Conservation (phyloP, 2,329 filamentous ascomycete genomes). For the Colletotrichum tofieldiae region DNA sequence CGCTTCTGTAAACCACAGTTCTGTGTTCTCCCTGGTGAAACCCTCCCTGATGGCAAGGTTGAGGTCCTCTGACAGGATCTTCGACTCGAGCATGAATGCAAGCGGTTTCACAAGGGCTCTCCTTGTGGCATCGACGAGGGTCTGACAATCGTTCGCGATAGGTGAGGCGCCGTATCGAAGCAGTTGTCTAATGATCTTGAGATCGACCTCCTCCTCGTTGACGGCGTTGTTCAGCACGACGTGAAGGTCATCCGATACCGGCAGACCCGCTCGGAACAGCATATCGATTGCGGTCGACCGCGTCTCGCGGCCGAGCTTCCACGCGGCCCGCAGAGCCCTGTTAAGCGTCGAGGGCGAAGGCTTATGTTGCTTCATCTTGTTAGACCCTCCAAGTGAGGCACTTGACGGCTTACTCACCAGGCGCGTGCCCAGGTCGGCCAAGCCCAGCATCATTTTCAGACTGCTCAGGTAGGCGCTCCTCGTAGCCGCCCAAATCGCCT, state of each 20-base stretch:
- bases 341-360: conserved; percentile 65
- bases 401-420: conserved; percentile 54
- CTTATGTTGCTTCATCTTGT: conserved; percentile 55
- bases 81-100: conserved; percentile 58
- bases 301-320: conserved; percentile 64
- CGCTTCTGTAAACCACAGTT: conserved; percentile 62
- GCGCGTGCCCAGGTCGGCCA: conserved; percentile 57
- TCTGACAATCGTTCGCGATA: conserved; percentile 66
- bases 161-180: conserved; percentile 66
- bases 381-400: conserved; percentile 16
- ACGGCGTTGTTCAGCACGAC: conserved; percentile 66
- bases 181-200: conserved; percentile 38
- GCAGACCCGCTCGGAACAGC: conserved; percentile 67
- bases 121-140: conserved; percentile 65
- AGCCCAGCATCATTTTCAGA: conserved; percentile 66
- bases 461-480: conserved; percentile 66
- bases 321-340: conserved; percentile 68
- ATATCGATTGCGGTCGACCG: conserved; percentile 65
- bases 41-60: conserved; percentile 61
- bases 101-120: conserved; percentile 57
- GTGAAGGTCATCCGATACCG: conserved; percentile 65
- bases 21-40: conserved; percentile 59
- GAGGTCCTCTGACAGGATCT: conserved; percentile 61
- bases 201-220: conserved; percentile 61
- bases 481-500: conserved; percentile 69